Percentiles rank a stretch among this genome's conserved stretches.
Evolutionary conservation across 495 filamentous ascomycete species (phyloP).

Genomic region (Neurospora sp.): DNA sequence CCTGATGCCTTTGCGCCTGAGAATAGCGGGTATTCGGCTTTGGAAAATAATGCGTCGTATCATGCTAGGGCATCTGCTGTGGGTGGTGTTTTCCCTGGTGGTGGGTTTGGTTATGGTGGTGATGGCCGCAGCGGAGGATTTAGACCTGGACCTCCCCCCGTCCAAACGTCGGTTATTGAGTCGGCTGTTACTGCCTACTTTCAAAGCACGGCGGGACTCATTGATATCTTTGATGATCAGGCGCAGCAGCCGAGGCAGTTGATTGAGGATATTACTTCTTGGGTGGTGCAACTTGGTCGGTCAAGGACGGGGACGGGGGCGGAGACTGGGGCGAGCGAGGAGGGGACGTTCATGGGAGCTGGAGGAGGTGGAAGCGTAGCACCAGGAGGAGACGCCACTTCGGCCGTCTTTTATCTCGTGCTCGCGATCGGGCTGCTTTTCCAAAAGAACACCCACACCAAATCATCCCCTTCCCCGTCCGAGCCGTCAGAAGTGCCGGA

Average conservation of each 20-base stretch:
- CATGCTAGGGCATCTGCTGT: neutral
- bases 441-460: slow-evolving; percentile 24
- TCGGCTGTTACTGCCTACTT: slow-evolving; percentile 24
- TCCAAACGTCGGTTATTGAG: slow-evolving; percentile 8
- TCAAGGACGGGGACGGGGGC: neutral
- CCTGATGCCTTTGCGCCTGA: slow-evolving; percentile 54
- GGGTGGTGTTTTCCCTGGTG: neutral
- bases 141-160: slow-evolving; percentile 9
- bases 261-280: slow-evolving; percentile 16
- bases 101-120: neutral
- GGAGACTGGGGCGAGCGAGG: neutral
- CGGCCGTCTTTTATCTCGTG: slow-evolving; percentile 48
- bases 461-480: neutral
- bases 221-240: slow-evolving; percentile 31
- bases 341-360: neutral
- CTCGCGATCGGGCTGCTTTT: slow-evolving; percentile 44
- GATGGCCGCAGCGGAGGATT: neutral
- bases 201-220: slow-evolving; percentile 27
- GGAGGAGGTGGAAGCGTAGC: slow-evolving; percentile 6
- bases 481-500: neutral
- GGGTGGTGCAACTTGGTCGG: slow-evolving; percentile 11
- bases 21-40: slow-evolving; percentile 52
- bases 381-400: slow-evolving; percentile 26
- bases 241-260: slow-evolving; percentile 7
- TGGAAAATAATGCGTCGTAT: slow-evolving; percentile 36